Evolutionary conservation across 1,284 basidiomycete species (phyloP).

Genomic region (Ceratobasidium sp.): DNA sequence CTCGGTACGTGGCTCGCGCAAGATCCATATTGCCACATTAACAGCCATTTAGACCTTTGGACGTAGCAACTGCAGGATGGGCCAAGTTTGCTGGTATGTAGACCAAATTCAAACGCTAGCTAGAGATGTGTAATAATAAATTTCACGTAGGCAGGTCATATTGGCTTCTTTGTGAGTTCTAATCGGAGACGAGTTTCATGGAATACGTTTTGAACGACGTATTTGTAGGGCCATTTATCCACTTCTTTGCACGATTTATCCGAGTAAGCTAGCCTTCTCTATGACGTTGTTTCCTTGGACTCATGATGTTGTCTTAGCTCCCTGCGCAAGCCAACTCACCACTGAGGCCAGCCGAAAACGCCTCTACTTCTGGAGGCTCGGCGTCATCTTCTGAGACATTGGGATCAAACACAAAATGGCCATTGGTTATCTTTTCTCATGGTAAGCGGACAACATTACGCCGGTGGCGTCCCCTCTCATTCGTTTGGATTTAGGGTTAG

Average conservation of each 20-base stretch:
- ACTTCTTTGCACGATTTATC: constrained; percentile 38
- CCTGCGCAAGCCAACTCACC: constrained; percentile 71
- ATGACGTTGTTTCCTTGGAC: background rate
- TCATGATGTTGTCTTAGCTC: constrained; percentile 61
- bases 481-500: constrained; percentile 61
- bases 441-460: constrained; percentile 53
- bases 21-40: background rate
- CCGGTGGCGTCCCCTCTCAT: background rate
- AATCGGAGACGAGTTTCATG: background rate
- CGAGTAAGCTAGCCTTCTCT: background rate
- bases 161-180: constrained; percentile 44
- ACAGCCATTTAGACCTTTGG: constrained; percentile 40
- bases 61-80: constrained; percentile 45
- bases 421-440: constrained; percentile 84
- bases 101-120: background rate
- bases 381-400: constrained; percentile 25
- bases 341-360: constrained; percentile 61
- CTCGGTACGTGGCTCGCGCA: constrained; percentile 29
- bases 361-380: constrained; percentile 52
- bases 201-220: background rate
- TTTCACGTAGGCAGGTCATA: constrained; percentile 31
- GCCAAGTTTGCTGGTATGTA: constrained; percentile 47
- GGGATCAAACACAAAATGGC: constrained; percentile 61
- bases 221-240: constrained; percentile 27
- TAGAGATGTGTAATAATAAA: background rate